Evolutionary conservation across 176 grass and related monocot genomes (phyloP).

Genomic region (Avena sativa): DNA sequence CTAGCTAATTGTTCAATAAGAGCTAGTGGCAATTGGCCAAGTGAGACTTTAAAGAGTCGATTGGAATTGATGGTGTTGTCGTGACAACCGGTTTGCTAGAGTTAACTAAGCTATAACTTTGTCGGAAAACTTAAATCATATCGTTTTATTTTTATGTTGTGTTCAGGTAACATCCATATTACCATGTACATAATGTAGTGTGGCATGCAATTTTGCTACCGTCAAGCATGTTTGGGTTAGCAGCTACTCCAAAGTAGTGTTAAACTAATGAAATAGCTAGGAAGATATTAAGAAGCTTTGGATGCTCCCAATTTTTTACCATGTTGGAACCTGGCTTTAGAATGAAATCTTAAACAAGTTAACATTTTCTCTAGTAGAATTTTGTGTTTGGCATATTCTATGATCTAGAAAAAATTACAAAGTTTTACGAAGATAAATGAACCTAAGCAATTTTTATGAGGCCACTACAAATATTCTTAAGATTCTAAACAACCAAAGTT

Average conservation of each 20-base stretch:
- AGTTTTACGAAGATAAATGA: background rate
- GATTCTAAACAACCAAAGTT: background rate
- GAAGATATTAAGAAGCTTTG: background rate
- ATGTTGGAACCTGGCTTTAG: background rate
- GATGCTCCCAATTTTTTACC: background rate
- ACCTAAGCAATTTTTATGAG: background rate
- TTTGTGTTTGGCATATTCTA: background rate
- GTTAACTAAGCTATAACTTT: background rate
- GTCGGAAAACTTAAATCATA: background rate
- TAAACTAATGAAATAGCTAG: background rate
- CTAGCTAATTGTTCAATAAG: background rate
- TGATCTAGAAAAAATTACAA: background rate
- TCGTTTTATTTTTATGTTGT: background rate
- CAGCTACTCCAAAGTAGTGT: background rate
- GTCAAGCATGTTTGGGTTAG: background rate
- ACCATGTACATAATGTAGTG: background rate
- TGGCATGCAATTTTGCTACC: background rate
- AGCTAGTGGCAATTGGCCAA: background rate
- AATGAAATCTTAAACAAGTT: too few species aligned
- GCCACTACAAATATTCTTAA: background rate
- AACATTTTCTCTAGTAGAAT: background rate
- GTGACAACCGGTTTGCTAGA: background rate
- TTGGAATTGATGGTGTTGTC: background rate
- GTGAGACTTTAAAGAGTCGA: background rate
- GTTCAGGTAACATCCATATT: background rate